Evolutionary conservation across 2,329 filamentous ascomycete species (phyloP).

Genomic region (Cordyceps cicadae): DNA sequence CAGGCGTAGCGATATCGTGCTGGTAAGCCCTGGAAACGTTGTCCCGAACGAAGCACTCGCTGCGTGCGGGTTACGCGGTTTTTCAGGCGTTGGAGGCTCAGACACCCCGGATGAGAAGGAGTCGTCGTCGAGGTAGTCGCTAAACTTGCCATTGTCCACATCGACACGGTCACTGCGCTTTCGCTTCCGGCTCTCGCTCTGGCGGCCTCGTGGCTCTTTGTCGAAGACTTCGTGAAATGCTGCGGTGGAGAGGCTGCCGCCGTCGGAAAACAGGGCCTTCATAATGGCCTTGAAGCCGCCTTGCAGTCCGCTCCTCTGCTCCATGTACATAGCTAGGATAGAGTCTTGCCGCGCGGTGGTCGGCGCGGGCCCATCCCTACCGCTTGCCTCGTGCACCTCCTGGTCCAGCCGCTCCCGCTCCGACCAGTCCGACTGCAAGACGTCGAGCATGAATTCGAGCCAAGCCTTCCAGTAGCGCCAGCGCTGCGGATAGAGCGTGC

Average conservation of each 20-base stretch:
- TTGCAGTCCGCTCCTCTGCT: constrained; percentile 36
- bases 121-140: constrained; percentile 53
- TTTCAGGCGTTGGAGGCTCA: constrained; percentile 38
- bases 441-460: constrained; percentile 71
- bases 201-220: constrained; percentile 44
- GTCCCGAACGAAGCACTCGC: constrained; percentile 15
- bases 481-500: constrained; percentile 58
- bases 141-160: constrained; percentile 51
- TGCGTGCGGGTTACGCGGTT: constrained; percentile 22
- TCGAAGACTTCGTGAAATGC: constrained; percentile 60
- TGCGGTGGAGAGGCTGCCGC: constrained; percentile 40
- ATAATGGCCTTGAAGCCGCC: constrained; percentile 47
- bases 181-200: constrained; percentile 35
- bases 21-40: constrained; percentile 27
- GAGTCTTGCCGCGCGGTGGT: constrained; percentile 38
- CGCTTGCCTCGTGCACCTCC: constrained; percentile 20
- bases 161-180: constrained; percentile 43
- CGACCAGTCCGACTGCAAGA: constrained; percentile 63
- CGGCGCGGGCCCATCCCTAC: constrained; percentile 19
- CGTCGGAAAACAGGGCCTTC: constrained; percentile 61
- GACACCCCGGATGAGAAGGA: constrained; percentile 39
- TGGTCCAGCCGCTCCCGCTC: constrained; percentile 45
- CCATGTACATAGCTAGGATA: constrained; percentile 54
- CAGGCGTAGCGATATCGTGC: constrained; percentile 54
- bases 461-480: constrained; percentile 79